These are phyloP conservation scores for Penicillium sp. DNA, from an alignment of 2,329 filamentous ascomycete genomes.

Conservation along the genomic window DNA sequence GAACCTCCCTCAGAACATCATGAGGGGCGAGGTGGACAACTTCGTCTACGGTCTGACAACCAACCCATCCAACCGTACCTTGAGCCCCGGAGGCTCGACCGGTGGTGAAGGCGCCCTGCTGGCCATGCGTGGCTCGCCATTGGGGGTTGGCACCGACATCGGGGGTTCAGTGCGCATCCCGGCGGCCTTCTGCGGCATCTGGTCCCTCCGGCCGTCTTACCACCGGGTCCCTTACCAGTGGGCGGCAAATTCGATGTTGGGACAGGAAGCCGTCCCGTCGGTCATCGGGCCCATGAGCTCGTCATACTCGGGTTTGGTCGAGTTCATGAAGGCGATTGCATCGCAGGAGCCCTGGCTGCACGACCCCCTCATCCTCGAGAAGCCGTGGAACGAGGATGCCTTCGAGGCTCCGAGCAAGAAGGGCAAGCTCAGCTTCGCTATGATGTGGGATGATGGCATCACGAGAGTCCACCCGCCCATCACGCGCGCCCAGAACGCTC, in stretches of 20 bases:
- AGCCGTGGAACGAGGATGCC: neutral
- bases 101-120: conserved; percentile 39
- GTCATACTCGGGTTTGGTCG: too few relatives aligned
- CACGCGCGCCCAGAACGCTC: too few relatives aligned
- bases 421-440: neutral
- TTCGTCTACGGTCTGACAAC: conserved; percentile 45
- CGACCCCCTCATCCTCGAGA: too few relatives aligned
- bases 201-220: neutral
- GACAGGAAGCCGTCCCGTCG: too few relatives aligned
- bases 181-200: neutral
- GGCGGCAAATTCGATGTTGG: too few relatives aligned
- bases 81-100: conserved; percentile 37
- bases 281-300: too few relatives aligned
- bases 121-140: conserved; percentile 30
- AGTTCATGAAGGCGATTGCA: too few relatives aligned
- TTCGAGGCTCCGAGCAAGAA: neutral
- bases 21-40: conserved; percentile 47
- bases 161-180: too few relatives aligned
- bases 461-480: neutral
- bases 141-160: conserved; percentile 45
- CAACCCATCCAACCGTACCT: conserved; percentile 35
- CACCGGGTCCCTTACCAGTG: neutral
- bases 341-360: too few relatives aligned
- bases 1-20: conserved; percentile 41
- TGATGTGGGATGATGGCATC: neutral